These are phyloP conservation scores for Penicillium verrucosum DNA, from an alignment of 2,329 filamentous ascomycete species.

Conservation along the genomic window DNA sequence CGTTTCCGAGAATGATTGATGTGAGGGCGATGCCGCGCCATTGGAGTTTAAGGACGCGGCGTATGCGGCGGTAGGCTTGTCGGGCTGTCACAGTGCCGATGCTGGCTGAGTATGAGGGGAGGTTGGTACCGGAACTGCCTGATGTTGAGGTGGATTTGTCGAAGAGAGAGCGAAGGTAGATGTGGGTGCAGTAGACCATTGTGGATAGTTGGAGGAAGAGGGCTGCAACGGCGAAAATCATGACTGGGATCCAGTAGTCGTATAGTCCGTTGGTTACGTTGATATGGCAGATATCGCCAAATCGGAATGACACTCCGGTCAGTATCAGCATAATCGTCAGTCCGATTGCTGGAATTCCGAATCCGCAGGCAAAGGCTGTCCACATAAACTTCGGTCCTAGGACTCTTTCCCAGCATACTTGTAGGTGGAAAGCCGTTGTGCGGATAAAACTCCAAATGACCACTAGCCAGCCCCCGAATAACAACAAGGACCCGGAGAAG, in stretches of 20 bases:
- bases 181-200: conserved; percentile 87
- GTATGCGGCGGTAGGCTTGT: conserved; percentile 82
- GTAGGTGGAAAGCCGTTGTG: conserved; percentile 86
- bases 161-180: conserved; percentile 80
- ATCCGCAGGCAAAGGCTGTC: conserved; percentile 73
- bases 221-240: conserved; percentile 72
- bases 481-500: conserved; percentile 78
- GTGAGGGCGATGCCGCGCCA: conserved; percentile 93
- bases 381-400: conserved; percentile 89
- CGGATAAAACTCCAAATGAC: conserved; percentile 87
- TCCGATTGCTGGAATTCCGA: conserved; percentile 76
- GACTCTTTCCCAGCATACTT: conserved; percentile 95
- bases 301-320: conserved; percentile 91
- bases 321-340: conserved; percentile 73
- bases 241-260: conserved; percentile 85
- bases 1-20: conserved; percentile 82
- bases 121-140: conserved; percentile 52
- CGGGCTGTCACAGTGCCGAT: conserved; percentile 75
- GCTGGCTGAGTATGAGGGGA: conserved; percentile 74
- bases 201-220: conserved; percentile 80
- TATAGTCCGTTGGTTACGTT: conserved; percentile 81
- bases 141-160: conserved; percentile 65
- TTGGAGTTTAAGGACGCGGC: conserved; percentile 82
- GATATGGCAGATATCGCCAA: conserved; percentile 88
- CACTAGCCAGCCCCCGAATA: conserved; percentile 79